Evolutionary conservation across 495 filamentous ascomycete genomes (phyloP), one percentile per base, ranked within the genome.

Genomic region (Chaetomium fimeti): DNA sequence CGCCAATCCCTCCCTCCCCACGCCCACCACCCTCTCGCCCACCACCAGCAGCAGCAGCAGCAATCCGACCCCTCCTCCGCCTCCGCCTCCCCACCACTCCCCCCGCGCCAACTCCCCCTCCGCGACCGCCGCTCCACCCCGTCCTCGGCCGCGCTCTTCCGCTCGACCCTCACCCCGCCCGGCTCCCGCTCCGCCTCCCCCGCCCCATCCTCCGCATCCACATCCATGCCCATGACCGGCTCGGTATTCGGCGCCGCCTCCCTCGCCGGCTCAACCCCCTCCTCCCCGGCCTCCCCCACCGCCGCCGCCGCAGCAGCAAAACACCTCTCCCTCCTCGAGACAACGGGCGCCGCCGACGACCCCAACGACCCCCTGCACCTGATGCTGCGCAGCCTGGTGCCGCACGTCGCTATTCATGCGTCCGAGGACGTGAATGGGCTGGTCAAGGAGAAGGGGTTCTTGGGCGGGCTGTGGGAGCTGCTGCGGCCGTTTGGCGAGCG

Each of bases 401-500:
- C 94, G 3, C 88, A 93, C 51, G 84, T 98, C 27, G 90, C 89
- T 0, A 83, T 98, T 3, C 88, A 92, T 69, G 86, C 91, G 18
- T 96, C 92, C 2, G 74, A 81, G 20, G 95, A 97, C 68, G 92
- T 90, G 12, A 88, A 98, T 69, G 82, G 89, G 45, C 73, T 98
- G 57, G 83, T 91, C 40, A 82, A 79, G 60, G 87, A 91, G 63
- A 98, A 98, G 78, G 94, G 94, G 20, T 93, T 98, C 66, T 12
- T n/a, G 27, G 52, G 83, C 22, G 93, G 93, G 0, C 83, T 98
- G 54, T 87, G 89, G 80, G 90, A 93, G 71, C 76, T 98, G 58
- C 76, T 98, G 40, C 81, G 93, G 53, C 92, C 93, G 5, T 98
- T 93, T 77, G 94, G 93, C n/a, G 94, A 98, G 74, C 83, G 82